Evolutionary conservation across 208 protist species (phyloP).

Genomic region (Trypanosoma platydactyli): DNA sequence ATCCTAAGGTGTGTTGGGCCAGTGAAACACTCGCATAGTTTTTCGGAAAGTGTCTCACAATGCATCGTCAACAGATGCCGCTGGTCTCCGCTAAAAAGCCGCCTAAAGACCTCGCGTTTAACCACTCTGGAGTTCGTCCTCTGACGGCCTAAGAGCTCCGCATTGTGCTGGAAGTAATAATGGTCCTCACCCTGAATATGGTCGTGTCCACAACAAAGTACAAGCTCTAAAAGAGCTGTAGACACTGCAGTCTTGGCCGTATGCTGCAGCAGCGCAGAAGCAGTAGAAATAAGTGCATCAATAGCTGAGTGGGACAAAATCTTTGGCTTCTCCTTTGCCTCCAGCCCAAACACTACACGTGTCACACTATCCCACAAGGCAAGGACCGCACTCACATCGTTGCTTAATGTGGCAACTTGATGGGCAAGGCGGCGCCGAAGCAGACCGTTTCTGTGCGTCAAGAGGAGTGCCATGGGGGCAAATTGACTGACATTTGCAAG

Average conservation of each 20-base stretch:
- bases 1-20: slow-evolving; percentile 40
- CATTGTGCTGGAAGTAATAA: slow-evolving; percentile 48
- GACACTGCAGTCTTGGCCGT: slow-evolving; percentile 29
- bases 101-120: slow-evolving; percentile 17
- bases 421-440: slow-evolving; percentile 34
- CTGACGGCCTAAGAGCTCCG: slow-evolving; percentile 20
- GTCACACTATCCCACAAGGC: slow-evolving; percentile 67
- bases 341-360: slow-evolving; percentile 62
- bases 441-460: slow-evolving; percentile 67
- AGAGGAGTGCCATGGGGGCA: slow-evolving; percentile 55
- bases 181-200: slow-evolving; percentile 70
- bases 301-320: slow-evolving; percentile 54
- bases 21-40: slow-evolving; percentile 33
- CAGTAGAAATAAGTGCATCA: slow-evolving; percentile 39
- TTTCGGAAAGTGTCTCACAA: slow-evolving; percentile 33
- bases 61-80: slow-evolving; percentile 52
- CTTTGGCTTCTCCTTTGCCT: slow-evolving; percentile 33
- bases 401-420: slow-evolving; percentile 24
- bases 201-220: slow-evolving; percentile 81
- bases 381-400: slow-evolving; percentile 33
- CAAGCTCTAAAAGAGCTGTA: slow-evolving; percentile 51
- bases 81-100: slow-evolving; percentile 36
- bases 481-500: slow-evolving; percentile 54
- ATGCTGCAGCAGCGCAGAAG: slow-evolving; percentile 52
- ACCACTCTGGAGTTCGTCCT: slow-evolving; percentile 25